Evolutionary conservation across 116 monocot species (phyloP), one percentile per base, ranked within the genome.

Genomic region (Trichopus zeylanicus): DNA sequence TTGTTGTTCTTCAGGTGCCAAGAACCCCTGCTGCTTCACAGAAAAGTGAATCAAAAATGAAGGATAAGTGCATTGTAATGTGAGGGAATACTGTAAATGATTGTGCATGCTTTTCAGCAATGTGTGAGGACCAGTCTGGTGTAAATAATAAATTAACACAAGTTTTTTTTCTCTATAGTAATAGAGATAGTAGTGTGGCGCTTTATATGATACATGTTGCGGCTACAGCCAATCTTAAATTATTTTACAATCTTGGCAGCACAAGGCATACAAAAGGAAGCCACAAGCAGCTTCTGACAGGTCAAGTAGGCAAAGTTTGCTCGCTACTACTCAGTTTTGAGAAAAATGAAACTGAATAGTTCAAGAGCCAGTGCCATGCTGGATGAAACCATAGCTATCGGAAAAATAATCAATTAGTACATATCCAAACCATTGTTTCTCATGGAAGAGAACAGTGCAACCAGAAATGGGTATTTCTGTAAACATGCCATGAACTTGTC

Each of bases 401-500:
- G 19, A 6, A 20, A 49, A 8, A 5, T 5, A 1, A 49, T 20
- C 23, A 24, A 49, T 6, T 7, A 6, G 9, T 11, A 22, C 4
- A 20, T 22, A 3, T 24, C 49, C 21, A 22, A 22, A 6, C 23
- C 21, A 5, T 42, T 15, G n/a, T 16, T 42, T 42, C 42, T 1
- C 18, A n/a, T 26, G 19, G 31, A 42, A 26, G 26, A 21, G 63
- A 84, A 81, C 26, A 78, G 31, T 22, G 84, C 75, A 33, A 84
- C 58, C 29, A 89, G 46, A 13, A 80, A 53, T 3, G 84, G 81
- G 55, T 75, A 75, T 46, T 62, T 89, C 29, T 47, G 25, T 25
- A 89, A 62, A 58, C 70, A 81, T 13, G 56, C 38, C 73, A 84
- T 60, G 37, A 83, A 83, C 35, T 80, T 83, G 55, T 68, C 67